Evolutionary conservation across 1,284 basidiomycete genomes (phyloP).

Genomic region (Kwoniella shivajii): DNA sequence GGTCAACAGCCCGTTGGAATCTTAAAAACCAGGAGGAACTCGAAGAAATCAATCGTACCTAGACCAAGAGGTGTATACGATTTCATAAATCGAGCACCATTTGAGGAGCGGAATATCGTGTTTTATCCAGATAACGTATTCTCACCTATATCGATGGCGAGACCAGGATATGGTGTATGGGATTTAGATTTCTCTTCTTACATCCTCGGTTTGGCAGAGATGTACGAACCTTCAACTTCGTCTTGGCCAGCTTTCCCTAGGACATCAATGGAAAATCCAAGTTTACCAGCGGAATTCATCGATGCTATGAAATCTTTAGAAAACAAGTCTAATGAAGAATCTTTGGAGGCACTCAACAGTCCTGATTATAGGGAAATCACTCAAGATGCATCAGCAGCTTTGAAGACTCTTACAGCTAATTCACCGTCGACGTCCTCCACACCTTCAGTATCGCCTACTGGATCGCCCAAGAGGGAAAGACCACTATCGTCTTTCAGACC

Average conservation of each 20-base stretch:
- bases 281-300: neutral
- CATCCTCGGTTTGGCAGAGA: slow-evolving; percentile 36
- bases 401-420: slow-evolving; percentile 11
- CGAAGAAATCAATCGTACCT: slow-evolving; percentile 18
- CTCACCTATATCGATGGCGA: slow-evolving; percentile 44
- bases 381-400: slow-evolving; percentile 4
- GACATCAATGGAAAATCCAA: slow-evolving; percentile 4
- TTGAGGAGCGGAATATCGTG: slow-evolving; percentile 45
- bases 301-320: slow-evolving; percentile 9
- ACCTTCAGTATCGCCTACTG: neutral
- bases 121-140: slow-evolving; percentile 34
- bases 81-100: slow-evolving; percentile 45
- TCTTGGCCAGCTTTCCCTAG: slow-evolving; percentile 9
- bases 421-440: neutral
- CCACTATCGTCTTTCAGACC: slow-evolving; percentile 11
- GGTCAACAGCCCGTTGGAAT: slow-evolving; percentile 31
- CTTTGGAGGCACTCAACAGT: neutral
- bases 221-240: slow-evolving; percentile 23
- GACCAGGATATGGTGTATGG: slow-evolving; percentile 45
- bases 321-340: neutral
- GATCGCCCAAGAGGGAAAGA: slow-evolving; percentile 1
- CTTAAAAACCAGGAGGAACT: slow-evolving; percentile 10
- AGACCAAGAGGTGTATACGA: slow-evolving; percentile 41
- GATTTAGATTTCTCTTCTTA: slow-evolving; percentile 47
- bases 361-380: neutral